Conservation (phyloP, 805 yeast genomes). For the Kodamaea kaohsiungensis region DNA sequence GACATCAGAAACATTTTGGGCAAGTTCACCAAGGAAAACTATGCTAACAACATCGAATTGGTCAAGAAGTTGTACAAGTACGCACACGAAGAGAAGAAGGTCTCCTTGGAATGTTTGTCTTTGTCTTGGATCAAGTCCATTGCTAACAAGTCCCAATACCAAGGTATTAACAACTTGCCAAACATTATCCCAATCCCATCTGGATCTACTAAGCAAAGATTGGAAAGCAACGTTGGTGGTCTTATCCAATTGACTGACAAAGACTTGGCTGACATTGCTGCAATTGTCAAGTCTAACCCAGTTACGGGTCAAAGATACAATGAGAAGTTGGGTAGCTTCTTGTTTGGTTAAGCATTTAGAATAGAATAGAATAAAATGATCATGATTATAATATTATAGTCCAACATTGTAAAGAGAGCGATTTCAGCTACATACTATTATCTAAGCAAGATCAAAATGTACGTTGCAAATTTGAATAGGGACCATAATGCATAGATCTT, state of each 20-base stretch:
- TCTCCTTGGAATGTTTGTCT: conserved; percentile 57
- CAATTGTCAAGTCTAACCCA: conserved; percentile 41
- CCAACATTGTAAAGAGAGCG: too few relatives aligned
- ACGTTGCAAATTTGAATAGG: too few relatives aligned
- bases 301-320: conserved; percentile 59
- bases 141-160: conserved; percentile 58
- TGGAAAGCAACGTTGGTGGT: conserved; percentile 57
- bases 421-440: too few relatives aligned
- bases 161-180: conserved; percentile 46
- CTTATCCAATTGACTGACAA: conserved; percentile 48
- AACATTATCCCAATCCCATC: conserved; percentile 79
- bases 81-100: conserved; percentile 46
- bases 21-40: conserved; percentile 59
- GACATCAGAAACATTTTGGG: conserved; percentile 56
- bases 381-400: background rate
- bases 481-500: too few relatives aligned
- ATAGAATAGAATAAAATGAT: background rate
- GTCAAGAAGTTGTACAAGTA: conserved; percentile 50
- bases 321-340: background rate
- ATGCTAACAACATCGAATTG: conserved; percentile 51
- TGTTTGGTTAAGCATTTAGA: background rate
- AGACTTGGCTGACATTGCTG: conserved; percentile 56
- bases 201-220: conserved; percentile 58
- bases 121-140: conserved; percentile 54
- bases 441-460: too few relatives aligned